Conservation (phyloP, 2,329 filamentous ascomycete species). For the Eutypella sp. region DNA sequence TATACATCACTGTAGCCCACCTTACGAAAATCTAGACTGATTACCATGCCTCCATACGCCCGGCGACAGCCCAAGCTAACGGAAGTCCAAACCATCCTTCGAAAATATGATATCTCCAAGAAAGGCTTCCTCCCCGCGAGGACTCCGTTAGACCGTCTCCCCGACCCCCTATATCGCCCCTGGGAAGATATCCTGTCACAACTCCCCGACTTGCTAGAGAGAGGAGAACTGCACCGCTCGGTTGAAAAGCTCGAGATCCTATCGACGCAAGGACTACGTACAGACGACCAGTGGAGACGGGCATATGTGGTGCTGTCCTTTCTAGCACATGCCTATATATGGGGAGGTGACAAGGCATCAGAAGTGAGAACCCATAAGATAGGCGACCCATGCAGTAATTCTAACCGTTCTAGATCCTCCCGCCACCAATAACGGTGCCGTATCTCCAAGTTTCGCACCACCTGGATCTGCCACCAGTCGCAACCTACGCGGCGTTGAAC, state of each 20-base stretch:
- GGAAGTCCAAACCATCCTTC: conserved; percentile 21
- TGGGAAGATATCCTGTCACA: conserved; percentile 62
- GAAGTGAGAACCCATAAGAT: too few relatives aligned
- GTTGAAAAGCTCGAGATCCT: conserved; percentile 56
- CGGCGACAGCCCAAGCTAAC: background rate
- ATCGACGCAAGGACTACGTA: conserved; percentile 50
- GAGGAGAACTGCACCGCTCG: conserved; percentile 51
- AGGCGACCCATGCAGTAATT: background rate
- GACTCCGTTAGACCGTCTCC: conserved; percentile 52
- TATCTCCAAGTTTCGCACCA: conserved; percentile 66
- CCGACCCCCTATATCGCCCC: conserved; percentile 58
- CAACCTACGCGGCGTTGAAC: conserved; percentile 83
- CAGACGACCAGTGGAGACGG: conserved; percentile 61
- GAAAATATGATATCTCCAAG: conserved; percentile 48
- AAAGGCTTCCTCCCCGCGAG: conserved; percentile 61
- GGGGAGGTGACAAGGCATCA: conserved; percentile 71
- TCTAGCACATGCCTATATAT: conserved; percentile 79
- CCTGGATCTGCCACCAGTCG: conserved; percentile 78
- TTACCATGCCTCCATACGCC: conserved; percentile 1
- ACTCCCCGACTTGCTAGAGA: conserved; percentile 57
- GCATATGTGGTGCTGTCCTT: conserved; percentile 73
- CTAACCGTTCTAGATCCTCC: conserved; percentile 49
- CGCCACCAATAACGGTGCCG: conserved; percentile 71
- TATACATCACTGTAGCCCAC: background rate
- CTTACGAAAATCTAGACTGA: too few relatives aligned